Base-by-base conservation (phyloP, 305 asterid genomes). In the Plantago lanceolata region DNA sequence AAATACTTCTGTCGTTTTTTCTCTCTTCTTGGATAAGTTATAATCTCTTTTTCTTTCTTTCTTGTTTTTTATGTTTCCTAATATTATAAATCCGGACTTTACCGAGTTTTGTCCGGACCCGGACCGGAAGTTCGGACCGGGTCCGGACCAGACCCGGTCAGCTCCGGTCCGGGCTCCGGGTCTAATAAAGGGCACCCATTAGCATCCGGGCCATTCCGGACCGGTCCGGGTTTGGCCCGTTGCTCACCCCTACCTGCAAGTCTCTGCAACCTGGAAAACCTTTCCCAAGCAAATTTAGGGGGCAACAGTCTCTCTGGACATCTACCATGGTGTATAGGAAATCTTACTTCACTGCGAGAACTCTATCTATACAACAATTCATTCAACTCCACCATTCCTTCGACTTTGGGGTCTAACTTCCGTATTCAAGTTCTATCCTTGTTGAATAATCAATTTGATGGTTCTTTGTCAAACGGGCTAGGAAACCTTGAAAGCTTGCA, bases 301-400 rank as follows among this genome's bases (percentile, higher is more conserved):
- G 8, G 5, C 1, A 70, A 62, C 5, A n/a, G 5, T 40, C 47
- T 75, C 0, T 44, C 59, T 0, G 73, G 73, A 33, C 44, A 49
- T 18, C 63, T 59, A 0, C 76, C 71, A 2, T 2, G 7, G 9
- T 70, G 79, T 35, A 12, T 75, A 8, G 68, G 65, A 33, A 44
- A 64, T 20, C 69, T 75, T 12, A 17, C 67, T 47, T 16, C 26
- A 13, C 18, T 75, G 61, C n/a, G 16, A 14, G 35, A 45, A 26
- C 40, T 73, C n/a, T 6, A 47, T 37, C 19, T 60, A 47, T 8
- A 21, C 0, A 0, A 28, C 3, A 73, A 73, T 47, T 33, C 21
- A 7, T 49, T 73, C 53, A 68, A 3, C 48, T 65, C 68, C 35
- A 56, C 31, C 17, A 52, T 68, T 20, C 77, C 68, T 1, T 67